phyloP scores from a whole-genome alignment of 106 monocot species.

The Vanilla planifolia region DNA sequence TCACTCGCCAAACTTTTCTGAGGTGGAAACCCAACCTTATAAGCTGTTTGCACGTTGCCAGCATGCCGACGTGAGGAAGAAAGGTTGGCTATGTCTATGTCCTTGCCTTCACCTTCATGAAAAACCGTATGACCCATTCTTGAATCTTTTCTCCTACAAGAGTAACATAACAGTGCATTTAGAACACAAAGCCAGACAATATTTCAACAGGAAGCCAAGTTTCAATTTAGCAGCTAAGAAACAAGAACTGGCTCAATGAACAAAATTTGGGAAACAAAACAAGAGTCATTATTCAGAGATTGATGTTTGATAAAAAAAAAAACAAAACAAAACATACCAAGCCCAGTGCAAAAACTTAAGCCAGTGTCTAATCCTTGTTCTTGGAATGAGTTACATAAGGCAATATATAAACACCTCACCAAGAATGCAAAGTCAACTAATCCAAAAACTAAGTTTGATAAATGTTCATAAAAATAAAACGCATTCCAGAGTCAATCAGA shows the following conservation, averaged over 20 bases:
- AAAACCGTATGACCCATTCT: constrained; percentile 16
- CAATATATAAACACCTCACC: background rate
- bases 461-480: background rate
- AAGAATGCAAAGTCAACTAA: background rate
- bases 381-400: background rate
- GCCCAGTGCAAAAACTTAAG: background rate
- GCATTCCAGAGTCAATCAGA: background rate
- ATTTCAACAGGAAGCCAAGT: background rate
- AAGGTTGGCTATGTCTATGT: constrained; percentile 15
- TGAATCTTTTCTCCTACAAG: background rate
- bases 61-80: constrained; percentile 7
- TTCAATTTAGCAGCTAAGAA: background rate
- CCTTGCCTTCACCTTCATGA: constrained; percentile 13
- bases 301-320: background rate
- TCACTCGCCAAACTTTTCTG: constrained; percentile 32
- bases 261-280: background rate
- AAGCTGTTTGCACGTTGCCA: constrained; percentile 5
- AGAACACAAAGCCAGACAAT: background rate
- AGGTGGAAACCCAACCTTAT: constrained; percentile 66
- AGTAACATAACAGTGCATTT: background rate
- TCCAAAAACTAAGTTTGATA: background rate
- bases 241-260: background rate
- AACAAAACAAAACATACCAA: background rate
- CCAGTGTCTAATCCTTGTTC: background rate
- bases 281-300: background rate